phyloP scores from a whole-genome alignment of 495 filamentous ascomycete species.

The Oidiodendron maius region DNA sequence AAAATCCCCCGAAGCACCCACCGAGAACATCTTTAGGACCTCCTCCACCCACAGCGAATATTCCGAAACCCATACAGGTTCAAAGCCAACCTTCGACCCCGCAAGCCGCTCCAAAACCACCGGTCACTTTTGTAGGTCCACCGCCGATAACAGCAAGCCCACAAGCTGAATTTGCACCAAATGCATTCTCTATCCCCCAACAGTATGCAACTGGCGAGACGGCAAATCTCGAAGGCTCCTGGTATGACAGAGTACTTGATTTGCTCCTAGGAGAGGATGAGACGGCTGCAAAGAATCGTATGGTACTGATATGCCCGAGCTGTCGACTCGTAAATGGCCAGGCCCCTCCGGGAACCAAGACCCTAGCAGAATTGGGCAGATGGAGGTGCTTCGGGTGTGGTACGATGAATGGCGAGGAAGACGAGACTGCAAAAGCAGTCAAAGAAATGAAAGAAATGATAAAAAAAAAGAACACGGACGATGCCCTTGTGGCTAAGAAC shows the following conservation, averaged over 20 bases:
- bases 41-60: slow-evolving; percentile 86
- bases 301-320: slow-evolving; percentile 76
- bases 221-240: slow-evolving; percentile 48
- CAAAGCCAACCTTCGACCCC: slow-evolving; percentile 20
- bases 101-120: slow-evolving; percentile 13
- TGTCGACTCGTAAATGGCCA: slow-evolving; percentile 95
- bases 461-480: not conserved
- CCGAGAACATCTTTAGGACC: slow-evolving; percentile 24
- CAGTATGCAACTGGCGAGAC: slow-evolving; percentile 23
- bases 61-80: slow-evolving; percentile 35
- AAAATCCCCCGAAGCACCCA: slow-evolving; percentile 4
- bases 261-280: slow-evolving; percentile 94
- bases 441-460: slow-evolving; percentile 35
- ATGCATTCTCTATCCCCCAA: slow-evolving; percentile 34
- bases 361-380: slow-evolving; percentile 70
- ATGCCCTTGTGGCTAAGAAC: not conserved
- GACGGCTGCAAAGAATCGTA: slow-evolving; percentile 81
- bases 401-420: slow-evolving; percentile 75
- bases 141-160: slow-evolving; percentile 11
- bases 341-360: slow-evolving; percentile 80
- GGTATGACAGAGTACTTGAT: slow-evolving; percentile 94
- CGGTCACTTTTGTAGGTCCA: slow-evolving; percentile 22
- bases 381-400: slow-evolving; percentile 89
- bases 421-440: slow-evolving; percentile 58
- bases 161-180: slow-evolving; percentile 50